Evolutionary conservation across 805 yeast genomes (phyloP), one percentile per base, ranked within the genome.

Genomic region (Saturnispora diversa): DNA sequence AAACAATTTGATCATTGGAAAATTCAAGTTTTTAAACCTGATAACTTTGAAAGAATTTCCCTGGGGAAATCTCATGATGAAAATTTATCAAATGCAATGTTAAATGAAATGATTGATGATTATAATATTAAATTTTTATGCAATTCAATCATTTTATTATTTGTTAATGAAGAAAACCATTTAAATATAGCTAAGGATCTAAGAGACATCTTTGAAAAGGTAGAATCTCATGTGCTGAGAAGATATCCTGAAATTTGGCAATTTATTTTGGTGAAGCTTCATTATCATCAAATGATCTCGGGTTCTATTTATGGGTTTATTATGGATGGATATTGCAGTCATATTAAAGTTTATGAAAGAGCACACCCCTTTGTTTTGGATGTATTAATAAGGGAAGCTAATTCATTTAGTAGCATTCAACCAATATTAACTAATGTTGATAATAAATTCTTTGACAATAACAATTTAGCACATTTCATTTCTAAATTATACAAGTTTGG

Each of bases 221-320:
- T 55, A 12, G 58, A 57, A 27, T 32, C 43, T 3, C 39, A 40
- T 1, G 39, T 56, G 1, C 34, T 54, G 21, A 32, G 24, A 2
- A 32, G 38, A 11, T 58, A 56, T 38, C 62, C 62, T 2, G 64
- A 59, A 38, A 35, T 58, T 21, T 59, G 64, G 64, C 32, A 49
- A 7, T 52, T 58, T 33, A 51, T 56, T 2, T 27, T 53, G 3
- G 45, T 45, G n/a, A 59, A 58, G 33, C 33, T 59, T 17, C 47
- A 46, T 33, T 43, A 49, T 26, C 52, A 52, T 34, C 43, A 36
- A 17, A 39, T 44, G 16, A 41, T 51, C n/a, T 20, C 36, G 0
- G 40, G 41, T 4, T 25, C 59, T 8, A 48, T 53, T 45, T 35
- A 44, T 8, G 37, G 50, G 11, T 56, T 55, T 37, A 12, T 50